Conservation (phyloP, 345 rosid species). For the Populus tremula region DNA sequence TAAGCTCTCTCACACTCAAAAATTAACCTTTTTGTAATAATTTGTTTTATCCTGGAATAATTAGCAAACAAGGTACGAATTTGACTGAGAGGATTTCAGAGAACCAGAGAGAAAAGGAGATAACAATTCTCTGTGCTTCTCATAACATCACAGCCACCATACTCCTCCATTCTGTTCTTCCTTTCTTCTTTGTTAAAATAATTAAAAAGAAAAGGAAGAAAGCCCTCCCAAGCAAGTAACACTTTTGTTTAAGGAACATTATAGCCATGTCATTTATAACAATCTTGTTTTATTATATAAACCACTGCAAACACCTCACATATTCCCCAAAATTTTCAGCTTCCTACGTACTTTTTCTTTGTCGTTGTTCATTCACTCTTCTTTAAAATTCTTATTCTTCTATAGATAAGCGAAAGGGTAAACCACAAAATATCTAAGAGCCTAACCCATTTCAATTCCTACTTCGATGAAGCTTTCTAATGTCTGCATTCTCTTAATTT, state of each 20-base stretch:
- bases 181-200: conserved; percentile 17
- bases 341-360: conserved; percentile 20
- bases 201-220: neutral
- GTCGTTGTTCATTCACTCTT: neutral
- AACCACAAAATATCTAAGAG: neutral
- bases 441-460: conserved; percentile 9
- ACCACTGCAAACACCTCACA: conserved; percentile 17
- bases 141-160: conserved; percentile 1
- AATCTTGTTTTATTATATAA: conserved; percentile 27
- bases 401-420: conserved; percentile 12
- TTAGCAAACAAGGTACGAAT: conserved; percentile 37
- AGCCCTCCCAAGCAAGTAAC: conserved; percentile 1
- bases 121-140: neutral
- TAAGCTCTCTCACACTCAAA: neutral
- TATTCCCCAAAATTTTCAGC: conserved; percentile 26
- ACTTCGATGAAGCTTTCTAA: conserved; percentile 34
- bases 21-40: neutral
- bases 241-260: neutral
- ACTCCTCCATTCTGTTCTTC: neutral
- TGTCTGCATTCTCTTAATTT: conserved; percentile 39
- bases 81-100: conserved; percentile 5
- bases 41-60: conserved; percentile 14
- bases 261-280: neutral
- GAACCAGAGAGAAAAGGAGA: conserved; percentile 2
- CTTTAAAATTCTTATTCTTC: neutral